Base-by-base conservation (phyloP, 2,329 filamentous ascomycete genomes). In the Diplodia mutila region DNA sequence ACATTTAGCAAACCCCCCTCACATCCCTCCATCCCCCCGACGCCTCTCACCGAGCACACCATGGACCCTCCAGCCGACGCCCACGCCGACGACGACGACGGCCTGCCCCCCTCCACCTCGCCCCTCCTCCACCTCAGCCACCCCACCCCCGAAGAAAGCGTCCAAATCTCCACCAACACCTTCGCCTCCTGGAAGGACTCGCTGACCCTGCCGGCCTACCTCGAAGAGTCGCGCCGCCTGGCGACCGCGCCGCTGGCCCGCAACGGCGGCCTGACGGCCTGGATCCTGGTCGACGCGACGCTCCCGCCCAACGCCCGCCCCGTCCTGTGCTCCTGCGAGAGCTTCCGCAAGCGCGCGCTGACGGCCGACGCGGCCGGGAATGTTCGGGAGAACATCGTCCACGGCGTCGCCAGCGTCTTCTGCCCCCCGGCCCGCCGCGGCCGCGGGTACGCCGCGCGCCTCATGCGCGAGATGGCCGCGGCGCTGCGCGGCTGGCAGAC, bases 321-420 rank as follows among this genome's bases (percentile, higher is more conserved):
- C 7, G 75, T 88, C 25, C 75, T 88, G 1, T 81, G 82, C 59
- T 84, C 85, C n/a, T 90, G 87, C 73, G 87, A 89, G 74, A 86
- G 84, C 0, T 80, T 82, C 69, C 78, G 77, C 57, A 85, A 85
- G 75, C 80, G 76, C 57, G 81, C 82, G 1, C 70, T 85, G 0
- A 76, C 83, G 1, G 80, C 74, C 21, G 57, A 70, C 70, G 72
- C 81, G 68, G 76, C 75, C 4, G 67, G 68, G 14, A 70, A 82
- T 59, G 85, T 86, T 18, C 87, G 93, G 65, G 87, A 92, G 54
- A 86, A 85, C 1, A 80, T 87, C 11, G 86, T 87, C n/a, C 90
- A 97, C 78, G 93, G 90, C 4, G 86, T 96, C 67, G 91, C 89
- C 18, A 91, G 89, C 69, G 92, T 96, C n/a, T 95, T 90, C 76